Evolutionary conservation across 306 rosid species (phyloP), one percentile per base, ranked within the genome.

Genomic region (Psophocarpus tetragonolobus): DNA sequence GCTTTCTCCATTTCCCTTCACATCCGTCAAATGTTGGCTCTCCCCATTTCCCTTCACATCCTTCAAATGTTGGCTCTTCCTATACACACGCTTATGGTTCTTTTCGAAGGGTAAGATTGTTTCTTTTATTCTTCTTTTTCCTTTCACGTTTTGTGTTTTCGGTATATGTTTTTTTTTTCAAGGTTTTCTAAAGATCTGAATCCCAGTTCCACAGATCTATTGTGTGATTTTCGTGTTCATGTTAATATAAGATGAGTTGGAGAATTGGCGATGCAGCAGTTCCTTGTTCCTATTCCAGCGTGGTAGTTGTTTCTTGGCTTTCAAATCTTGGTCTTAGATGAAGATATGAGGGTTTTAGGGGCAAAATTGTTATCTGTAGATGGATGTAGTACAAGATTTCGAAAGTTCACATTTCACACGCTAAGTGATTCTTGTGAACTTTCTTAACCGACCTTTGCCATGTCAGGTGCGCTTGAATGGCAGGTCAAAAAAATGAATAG

Each of bases 391-490:
- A n/a, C n/a, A 58, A 77, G 87, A 79, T 69, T 24, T 72, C 50
- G 68, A 61, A 66, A 11, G 39, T 71, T 60, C 10, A 6, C 1
- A 3, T 5, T 64, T n/a, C n/a, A n/a, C n/a, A n/a, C n/a, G n/a
- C n/a, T n/a, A n/a, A n/a, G n/a, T n/a, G n/a, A n/a, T n/a, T n/a
- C n/a, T n/a, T n/a, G n/a, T n/a, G n/a, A 6, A 70, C 76, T 83
- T 85, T 91, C 89, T 88, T 77, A 81, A 87, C 85, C 81, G 93
- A 82, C 93, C 91, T 91, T 91, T 91, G 96, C 96, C 96, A 91
- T 85, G 91, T 27, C 90, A 69, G 93, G 96, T 88, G 96, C 88
- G 96, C 93, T 91, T 88, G 96, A 90, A 62, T 91, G 93, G 96
- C 96, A 80, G 93, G 96, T 88, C 96, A 87, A 36, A 48, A 14